Conservation (phyloP, 371 early-diverging fungal species). For the Mortierella sp. region DNA sequence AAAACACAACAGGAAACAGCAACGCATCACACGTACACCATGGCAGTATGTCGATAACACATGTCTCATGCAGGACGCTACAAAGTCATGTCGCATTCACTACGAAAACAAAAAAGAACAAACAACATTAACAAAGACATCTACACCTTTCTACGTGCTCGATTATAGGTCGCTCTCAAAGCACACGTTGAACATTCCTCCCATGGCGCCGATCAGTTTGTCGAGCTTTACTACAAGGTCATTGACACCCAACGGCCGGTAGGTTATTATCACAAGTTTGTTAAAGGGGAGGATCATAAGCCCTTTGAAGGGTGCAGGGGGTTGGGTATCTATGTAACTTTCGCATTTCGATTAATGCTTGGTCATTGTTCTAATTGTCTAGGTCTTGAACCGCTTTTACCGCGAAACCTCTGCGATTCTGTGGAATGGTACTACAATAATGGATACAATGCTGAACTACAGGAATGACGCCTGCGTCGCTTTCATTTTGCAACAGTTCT, state of each 20-base stretch:
- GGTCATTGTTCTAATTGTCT: background rate
- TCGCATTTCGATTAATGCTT: background rate
- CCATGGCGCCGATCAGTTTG: constrained; percentile 73
- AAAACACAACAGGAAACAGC: background rate
- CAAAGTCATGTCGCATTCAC: background rate
- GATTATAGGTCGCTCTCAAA: constrained; percentile 39
- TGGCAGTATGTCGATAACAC: constrained; percentile 3
- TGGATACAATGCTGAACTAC: background rate
- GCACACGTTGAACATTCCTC: constrained; percentile 57
- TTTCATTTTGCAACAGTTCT: no score
- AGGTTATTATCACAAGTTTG: constrained; percentile 16
- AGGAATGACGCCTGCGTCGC: background rate
- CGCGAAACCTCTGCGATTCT: constrained; percentile 77
- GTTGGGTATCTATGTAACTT: background rate
- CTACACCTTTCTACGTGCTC: background rate
- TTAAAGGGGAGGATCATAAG: background rate
- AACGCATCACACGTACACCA: background rate
- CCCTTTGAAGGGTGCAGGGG: no score
- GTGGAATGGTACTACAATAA: constrained; percentile 74
- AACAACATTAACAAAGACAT: background rate
- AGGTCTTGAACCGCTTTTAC: constrained; percentile 74
- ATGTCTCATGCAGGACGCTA: background rate
- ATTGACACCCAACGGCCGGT: constrained; percentile 77
- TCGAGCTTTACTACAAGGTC: constrained; percentile 73
- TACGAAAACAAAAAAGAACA: background rate